These are phyloP conservation scores for Bifiguratus adelaidae DNA, from an alignment of 192 early-diverging fungal genomes.

Conservation along the genomic window DNA sequence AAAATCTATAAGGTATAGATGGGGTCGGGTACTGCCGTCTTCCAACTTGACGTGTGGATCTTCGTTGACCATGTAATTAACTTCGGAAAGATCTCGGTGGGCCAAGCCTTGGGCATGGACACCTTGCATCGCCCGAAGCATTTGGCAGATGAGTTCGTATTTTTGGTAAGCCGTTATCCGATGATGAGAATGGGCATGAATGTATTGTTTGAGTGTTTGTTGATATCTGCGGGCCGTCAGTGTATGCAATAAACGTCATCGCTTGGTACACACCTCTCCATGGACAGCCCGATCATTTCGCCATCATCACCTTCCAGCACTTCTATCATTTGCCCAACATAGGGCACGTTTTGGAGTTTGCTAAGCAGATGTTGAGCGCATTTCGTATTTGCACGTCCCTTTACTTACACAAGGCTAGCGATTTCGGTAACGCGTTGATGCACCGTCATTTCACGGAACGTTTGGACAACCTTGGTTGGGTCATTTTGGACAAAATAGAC, in stretches of 20 bases:
- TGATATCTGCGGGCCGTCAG: slow-evolving; percentile 21
- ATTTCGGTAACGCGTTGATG: slow-evolving; percentile 43
- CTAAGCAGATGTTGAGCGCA: slow-evolving; percentile 4
- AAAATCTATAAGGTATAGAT: slow-evolving; percentile 46
- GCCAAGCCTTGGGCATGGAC: slow-evolving; percentile 43
- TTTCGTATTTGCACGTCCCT: not conserved
- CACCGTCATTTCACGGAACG: slow-evolving; percentile 48
- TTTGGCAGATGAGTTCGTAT: slow-evolving; percentile 32
- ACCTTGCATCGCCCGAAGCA: slow-evolving; percentile 35
- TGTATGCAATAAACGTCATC: not conserved
- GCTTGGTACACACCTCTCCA: slow-evolving; percentile 36
- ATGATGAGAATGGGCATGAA: slow-evolving; percentile 36
- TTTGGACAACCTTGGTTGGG: slow-evolving; percentile 34
- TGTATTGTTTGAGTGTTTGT: slow-evolving; percentile 42
- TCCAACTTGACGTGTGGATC: slow-evolving; percentile 20
- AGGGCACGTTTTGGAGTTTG: slow-evolving; percentile 25
- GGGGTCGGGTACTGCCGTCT: slow-evolving; percentile 29
- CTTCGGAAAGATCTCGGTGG: slow-evolving; percentile 46
- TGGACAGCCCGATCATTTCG: slow-evolving; percentile 44
- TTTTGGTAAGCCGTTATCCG: slow-evolving; percentile 42
- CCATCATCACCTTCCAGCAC: slow-evolving; percentile 35
- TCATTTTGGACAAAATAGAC: slow-evolving; percentile 40
- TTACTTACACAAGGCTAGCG: slow-evolving; percentile 39
- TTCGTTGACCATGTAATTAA: slow-evolving; percentile 50
- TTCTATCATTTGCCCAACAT: slow-evolving; percentile 43